Percentiles rank a stretch among this genome's conserved stretches.
Conservation (phyloP, 768 basidiomycete genomes). For the Russula abietina region DNA sequence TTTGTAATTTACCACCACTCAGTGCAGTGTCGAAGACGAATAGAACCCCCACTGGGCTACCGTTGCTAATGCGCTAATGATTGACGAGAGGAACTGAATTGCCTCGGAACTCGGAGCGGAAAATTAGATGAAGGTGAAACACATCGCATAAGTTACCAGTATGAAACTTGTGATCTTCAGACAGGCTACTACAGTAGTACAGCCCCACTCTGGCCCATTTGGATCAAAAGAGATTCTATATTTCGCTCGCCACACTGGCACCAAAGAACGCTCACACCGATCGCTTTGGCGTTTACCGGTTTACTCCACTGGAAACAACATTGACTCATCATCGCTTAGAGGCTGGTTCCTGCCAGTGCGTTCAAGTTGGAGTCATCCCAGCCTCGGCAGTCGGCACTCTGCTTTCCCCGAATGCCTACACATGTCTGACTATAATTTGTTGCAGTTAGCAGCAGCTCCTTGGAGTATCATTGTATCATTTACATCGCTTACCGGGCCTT, state of each 20-base stretch:
- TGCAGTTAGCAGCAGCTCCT: background rate
- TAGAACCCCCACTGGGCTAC: background rate
- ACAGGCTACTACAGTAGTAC: too few species aligned
- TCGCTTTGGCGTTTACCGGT: background rate
- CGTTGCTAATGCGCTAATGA: background rate
- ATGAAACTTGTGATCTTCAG: background rate
- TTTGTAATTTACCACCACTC: constrained; percentile 8
- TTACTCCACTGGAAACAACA: background rate
- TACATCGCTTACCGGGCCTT: too few species aligned
- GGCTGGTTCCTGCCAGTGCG: background rate
- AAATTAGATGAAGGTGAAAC: background rate
- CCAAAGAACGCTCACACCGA: background rate
- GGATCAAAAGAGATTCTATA: background rate
- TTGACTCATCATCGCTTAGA: background rate
- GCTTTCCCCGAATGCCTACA: background rate
- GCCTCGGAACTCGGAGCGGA: background rate
- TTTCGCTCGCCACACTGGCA: background rate
- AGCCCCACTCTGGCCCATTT: background rate
- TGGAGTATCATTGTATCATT: background rate
- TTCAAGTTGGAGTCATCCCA: background rate
- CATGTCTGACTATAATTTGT: background rate
- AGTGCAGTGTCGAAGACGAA: background rate
- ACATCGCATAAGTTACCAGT: background rate
- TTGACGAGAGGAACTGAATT: background rate
- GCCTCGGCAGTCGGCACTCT: too few species aligned